Conservation (phyloP, 352 stramenopile genomes). For the Phytophthora ramorum region DNA sequence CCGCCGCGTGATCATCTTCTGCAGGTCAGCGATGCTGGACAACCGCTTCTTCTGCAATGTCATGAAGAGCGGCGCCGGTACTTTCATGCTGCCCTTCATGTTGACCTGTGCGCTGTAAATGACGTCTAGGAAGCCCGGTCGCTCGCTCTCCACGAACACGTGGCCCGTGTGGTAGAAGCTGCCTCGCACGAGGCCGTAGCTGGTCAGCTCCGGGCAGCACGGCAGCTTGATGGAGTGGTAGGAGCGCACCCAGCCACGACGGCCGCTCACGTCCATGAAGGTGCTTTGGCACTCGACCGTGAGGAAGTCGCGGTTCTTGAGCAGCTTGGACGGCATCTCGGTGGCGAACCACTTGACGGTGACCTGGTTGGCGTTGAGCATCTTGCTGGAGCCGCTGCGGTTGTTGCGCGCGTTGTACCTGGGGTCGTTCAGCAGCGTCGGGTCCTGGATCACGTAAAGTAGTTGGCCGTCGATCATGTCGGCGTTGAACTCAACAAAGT, state of each 20-base stretch:
- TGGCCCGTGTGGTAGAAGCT: conserved; percentile 78
- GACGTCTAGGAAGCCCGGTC: conserved; percentile 62
- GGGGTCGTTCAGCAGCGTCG: conserved; percentile 36
- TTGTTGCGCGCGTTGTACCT: conserved; percentile 27
- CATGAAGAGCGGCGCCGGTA: conserved; percentile 56
- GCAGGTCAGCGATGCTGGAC: conserved; percentile 52
- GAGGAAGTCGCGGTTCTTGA: conserved; percentile 77
- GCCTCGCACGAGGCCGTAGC: conserved; percentile 60
- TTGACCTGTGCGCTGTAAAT: conserved; percentile 73
- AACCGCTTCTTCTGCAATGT: conserved; percentile 65
- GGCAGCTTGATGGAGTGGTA: conserved; percentile 77
- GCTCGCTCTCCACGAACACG: conserved; percentile 77
- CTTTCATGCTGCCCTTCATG: conserved; percentile 61
- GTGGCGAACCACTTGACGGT: conserved; percentile 72
- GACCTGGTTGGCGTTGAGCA: conserved; percentile 64
- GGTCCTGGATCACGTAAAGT: conserved; percentile 64
- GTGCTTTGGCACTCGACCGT: conserved; percentile 81
- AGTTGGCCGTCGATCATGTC: conserved; percentile 66
- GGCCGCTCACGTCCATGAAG: conserved; percentile 66
- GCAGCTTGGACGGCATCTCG: conserved; percentile 61
- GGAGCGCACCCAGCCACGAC: conserved; percentile 71
- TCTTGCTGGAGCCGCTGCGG: conserved; percentile 31
- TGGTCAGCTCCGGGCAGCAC: conserved; percentile 62
- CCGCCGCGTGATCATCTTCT: conserved; percentile 55
- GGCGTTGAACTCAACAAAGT: conserved; percentile 47